Evolutionary conservation across 2,329 filamentous ascomycete genomes (phyloP).

Genomic region (Calcarisporium arbuscula): DNA sequence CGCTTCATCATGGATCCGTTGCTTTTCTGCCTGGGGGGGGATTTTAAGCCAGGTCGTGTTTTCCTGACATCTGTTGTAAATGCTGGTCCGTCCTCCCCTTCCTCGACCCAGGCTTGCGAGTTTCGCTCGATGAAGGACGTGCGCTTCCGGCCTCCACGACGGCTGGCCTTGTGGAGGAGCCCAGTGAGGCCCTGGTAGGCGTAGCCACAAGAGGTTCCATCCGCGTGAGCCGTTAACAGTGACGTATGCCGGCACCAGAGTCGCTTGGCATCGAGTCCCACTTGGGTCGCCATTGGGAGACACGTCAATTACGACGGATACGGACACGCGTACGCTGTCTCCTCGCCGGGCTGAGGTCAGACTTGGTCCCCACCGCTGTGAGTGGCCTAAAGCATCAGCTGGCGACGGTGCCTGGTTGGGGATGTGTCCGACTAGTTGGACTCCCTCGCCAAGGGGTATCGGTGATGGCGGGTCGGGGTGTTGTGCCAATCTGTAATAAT

Average conservation of each 20-base stretch:
- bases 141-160: constrained; percentile 19
- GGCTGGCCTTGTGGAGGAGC: constrained; percentile 22
- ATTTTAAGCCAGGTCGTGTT: too few species aligned
- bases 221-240: constrained; percentile 33
- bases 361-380: constrained; percentile 33
- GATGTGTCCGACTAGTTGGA: constrained; percentile 33
- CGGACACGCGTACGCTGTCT: too few species aligned
- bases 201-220: constrained; percentile 28
- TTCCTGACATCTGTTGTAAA: too few species aligned
- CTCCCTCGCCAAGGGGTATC: constrained; percentile 38
- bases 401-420: constrained; percentile 43
- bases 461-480: constrained; percentile 42
- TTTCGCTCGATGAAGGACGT: too few species aligned
- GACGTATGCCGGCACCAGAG: constrained; percentile 37
- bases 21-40: too few species aligned
- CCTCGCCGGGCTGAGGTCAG: constrained; percentile 33
- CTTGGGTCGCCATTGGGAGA: too few species aligned
- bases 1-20: too few species aligned
- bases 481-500: constrained; percentile 49
- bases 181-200: constrained; percentile 35
- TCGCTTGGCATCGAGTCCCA: constrained; percentile 26
- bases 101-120: too few species aligned
- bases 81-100: too few species aligned
- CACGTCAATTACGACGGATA: too few species aligned
- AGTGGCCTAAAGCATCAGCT: too few species aligned